These are phyloP conservation scores for Xylaria grammica DNA, from an alignment of 495 filamentous ascomycete species.

Conservation along the genomic window DNA sequence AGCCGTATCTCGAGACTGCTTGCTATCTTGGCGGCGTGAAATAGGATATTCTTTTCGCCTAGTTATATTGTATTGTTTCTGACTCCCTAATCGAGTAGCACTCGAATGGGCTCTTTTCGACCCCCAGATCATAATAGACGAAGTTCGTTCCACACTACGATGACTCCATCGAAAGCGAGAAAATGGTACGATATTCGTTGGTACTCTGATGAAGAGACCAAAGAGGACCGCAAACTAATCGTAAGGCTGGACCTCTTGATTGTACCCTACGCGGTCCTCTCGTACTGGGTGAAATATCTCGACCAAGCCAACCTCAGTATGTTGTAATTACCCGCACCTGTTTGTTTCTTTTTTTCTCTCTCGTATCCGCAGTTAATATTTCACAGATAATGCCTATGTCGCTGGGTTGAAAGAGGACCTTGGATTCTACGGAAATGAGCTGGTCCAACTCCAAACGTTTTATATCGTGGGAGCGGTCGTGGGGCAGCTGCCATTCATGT, in stretches of 20 bases:
- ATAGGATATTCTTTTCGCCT: slow-evolving; percentile 1
- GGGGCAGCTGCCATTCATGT: slow-evolving; percentile 57
- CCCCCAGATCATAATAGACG: slow-evolving; percentile 7
- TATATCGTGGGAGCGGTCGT: slow-evolving; percentile 58
- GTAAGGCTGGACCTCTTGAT: slow-evolving; percentile 51
- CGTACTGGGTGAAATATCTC: slow-evolving; percentile 56
- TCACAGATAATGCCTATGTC: slow-evolving; percentile 46
- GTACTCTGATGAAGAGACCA: slow-evolving; percentile 49
- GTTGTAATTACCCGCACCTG: background rate
- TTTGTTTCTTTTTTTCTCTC: background rate
- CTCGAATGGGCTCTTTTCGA: slow-evolving; percentile 1
- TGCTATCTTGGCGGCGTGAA: slow-evolving; percentile 2
- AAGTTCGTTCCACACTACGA: slow-evolving; percentile 18
- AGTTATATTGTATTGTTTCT: slow-evolving; percentile 6
- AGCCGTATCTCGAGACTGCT: slow-evolving; percentile 10
- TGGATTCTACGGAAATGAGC: slow-evolving; percentile 53
- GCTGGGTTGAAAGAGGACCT: slow-evolving; percentile 46
- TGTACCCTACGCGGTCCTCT: slow-evolving; percentile 45
- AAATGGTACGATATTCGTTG: slow-evolving; percentile 50
- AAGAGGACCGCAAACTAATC: slow-evolving; percentile 49
- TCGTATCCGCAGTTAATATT: slow-evolving; percentile 23
- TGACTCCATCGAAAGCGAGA: slow-evolving; percentile 29
- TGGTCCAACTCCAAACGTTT: slow-evolving; percentile 53
- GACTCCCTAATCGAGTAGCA: slow-evolving; percentile 3
- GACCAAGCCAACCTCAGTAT: slow-evolving; percentile 44